These are phyloP conservation scores for Solanum tacnaense DNA, from an alignment of 257 asterid genomes.

Conservation along the genomic window DNA sequence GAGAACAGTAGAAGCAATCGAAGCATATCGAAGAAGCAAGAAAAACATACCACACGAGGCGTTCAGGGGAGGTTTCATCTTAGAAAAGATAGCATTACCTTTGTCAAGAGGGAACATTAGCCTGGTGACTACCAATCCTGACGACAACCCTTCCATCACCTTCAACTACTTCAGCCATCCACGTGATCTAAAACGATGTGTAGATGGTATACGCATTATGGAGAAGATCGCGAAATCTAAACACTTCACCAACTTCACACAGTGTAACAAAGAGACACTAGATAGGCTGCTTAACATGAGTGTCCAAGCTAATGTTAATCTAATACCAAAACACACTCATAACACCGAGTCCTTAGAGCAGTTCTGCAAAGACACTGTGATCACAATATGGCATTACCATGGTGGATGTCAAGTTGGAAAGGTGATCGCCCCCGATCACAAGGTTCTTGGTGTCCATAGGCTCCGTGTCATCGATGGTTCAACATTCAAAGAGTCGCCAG, in stretches of 20 bases:
- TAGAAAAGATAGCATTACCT: constrained; percentile 51
- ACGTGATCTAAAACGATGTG: constrained; percentile 51
- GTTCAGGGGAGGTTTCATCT: constrained; percentile 57
- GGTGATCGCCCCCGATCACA: constrained; percentile 52
- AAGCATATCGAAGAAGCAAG: constrained; percentile 31
- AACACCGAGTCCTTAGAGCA: constrained; percentile 69
- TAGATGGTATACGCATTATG: constrained; percentile 55
- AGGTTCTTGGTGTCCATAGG: constrained; percentile 54
- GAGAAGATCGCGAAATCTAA: constrained; percentile 61
- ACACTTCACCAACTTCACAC: constrained; percentile 39
- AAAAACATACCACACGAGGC: constrained; percentile 43
- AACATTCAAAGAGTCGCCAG: constrained; percentile 64
- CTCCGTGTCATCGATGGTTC: constrained; percentile 91
- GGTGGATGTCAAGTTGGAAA: constrained; percentile 88
- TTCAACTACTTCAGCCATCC: constrained; percentile 96
- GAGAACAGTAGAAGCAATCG: constrained; percentile 43
- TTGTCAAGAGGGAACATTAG: constrained; percentile 40
- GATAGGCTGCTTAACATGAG: constrained; percentile 71
- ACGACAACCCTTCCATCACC: constrained; percentile 76
- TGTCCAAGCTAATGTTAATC: constrained; percentile 70
- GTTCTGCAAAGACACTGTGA: constrained; percentile 91
- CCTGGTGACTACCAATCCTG: constrained; percentile 48
- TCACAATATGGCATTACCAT: constrained; percentile 97
- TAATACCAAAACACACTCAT: constrained; percentile 74
- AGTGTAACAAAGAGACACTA: constrained; percentile 30